Evolutionary conservation across 148 eudicot genomes (phyloP), one percentile per base, ranked within the genome.

Genomic region (Limonium bicolor): DNA sequence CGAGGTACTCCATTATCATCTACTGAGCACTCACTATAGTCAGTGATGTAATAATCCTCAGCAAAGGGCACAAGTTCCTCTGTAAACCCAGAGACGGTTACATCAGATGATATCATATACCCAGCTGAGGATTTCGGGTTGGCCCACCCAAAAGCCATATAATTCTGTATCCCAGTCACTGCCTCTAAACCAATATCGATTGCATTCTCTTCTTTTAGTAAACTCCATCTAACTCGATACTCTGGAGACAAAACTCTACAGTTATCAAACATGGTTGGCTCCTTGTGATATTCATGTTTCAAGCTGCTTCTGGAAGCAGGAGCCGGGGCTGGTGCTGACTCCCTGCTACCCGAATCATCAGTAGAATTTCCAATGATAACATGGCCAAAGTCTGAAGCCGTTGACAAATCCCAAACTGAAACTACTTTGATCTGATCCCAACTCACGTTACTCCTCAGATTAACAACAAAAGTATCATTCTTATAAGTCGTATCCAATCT

Each of bases 121-220:
- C 79, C 64, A 2, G 68, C 51, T 0, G 73, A 43, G 12, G 74
- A 55, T 30, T 60, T 68, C 0, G 88, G 88, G 36, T 76, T 67
- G 4, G 96, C 96, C 96, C 96, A 87, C 22, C 96, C 96, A 48
- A 87, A 87, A 7, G 78, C 96, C 86, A 87, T 73, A 31, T 87
- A 87, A 55, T 83, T 63, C 76, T 67, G 78, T 62, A 53, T 64
- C 49, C 67, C 80, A 15, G 67, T 64, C 7, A 63, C 76, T 6
- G 78, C 96, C 60, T 87, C 96, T 50, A 87, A 61, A 13, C 96
- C 96, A 23, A 87, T 61, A 54, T 82, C 94, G 15, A 87, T 67
- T 66, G 51, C 20, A 51, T 67, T 53, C 36, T 73, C 81, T 36
- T 58, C 72, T 50, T 56, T 61, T 25, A 56, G 72, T 60, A 87